Evolutionary conservation across 1,139 yeast genomes (phyloP).

Genomic region (Sugiyamaella paludigena): DNA sequence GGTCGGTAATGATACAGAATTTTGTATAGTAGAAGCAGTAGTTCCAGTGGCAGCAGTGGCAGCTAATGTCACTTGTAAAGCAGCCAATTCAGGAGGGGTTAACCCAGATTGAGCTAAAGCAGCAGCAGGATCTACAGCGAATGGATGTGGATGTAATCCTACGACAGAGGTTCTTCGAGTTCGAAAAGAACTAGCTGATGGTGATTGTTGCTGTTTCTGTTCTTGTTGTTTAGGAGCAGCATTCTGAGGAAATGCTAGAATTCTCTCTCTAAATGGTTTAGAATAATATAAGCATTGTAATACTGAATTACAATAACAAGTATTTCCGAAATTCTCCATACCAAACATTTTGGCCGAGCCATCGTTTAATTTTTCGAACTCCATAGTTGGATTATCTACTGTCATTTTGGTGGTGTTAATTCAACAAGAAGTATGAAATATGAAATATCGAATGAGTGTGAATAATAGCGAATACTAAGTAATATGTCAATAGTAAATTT

Average conservation of each 20-base stretch:
- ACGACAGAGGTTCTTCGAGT: constrained; percentile 30
- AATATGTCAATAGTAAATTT: no score
- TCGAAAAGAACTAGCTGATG: background rate
- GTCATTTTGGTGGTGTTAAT: constrained; percentile 10
- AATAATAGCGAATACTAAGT: no score
- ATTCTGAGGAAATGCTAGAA: constrained; percentile 42
- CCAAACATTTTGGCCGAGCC: constrained; percentile 66
- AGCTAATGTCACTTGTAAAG: constrained; percentile 16
- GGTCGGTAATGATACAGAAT: constrained; percentile 13
- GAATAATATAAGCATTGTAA: constrained; percentile 83
- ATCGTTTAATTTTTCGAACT: constrained; percentile 25
- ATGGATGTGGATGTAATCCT: constrained; percentile 39
- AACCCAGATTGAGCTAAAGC: constrained; percentile 19
- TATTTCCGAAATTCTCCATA: constrained; percentile 90
- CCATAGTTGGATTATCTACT: constrained; percentile 19
- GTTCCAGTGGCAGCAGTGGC: constrained; percentile 24
- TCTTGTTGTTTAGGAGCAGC: constrained; percentile 5
- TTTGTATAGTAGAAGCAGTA: constrained; percentile 17
- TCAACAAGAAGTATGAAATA: no score
- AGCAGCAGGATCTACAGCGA: constrained; percentile 34
- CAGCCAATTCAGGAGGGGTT: constrained; percentile 14
- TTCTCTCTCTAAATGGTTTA: constrained; percentile 59
- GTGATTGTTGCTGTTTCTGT: background rate
- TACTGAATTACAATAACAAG: constrained; percentile 92
- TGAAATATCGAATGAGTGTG: no score